A percentile compares a stretch with the other conserved stretches of the same genome.
Evolutionary conservation across 169 alveolate genomes (phyloP).

Genomic region (Plasmodium fragile): DNA sequence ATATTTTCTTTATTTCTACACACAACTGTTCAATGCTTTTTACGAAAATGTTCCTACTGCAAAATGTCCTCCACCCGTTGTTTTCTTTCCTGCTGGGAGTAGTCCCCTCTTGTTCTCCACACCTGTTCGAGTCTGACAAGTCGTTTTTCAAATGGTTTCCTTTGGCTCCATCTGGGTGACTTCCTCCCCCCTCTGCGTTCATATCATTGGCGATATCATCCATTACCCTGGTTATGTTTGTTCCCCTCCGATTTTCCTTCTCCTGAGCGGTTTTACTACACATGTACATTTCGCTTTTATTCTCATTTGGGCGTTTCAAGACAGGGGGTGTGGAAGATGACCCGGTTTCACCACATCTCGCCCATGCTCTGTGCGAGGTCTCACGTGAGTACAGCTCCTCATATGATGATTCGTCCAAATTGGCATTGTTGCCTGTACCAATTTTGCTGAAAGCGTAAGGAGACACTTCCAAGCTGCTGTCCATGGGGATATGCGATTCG

Average conservation of each 20-base stretch:
- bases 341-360: background rate
- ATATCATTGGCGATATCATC: background rate
- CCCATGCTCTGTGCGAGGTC: background rate
- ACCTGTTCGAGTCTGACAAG: background rate
- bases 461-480: background rate
- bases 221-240: background rate
- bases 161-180: background rate
- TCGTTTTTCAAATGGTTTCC: background rate
- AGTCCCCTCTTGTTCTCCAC: constrained; percentile 1
- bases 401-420: background rate
- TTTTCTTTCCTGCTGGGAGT: background rate
- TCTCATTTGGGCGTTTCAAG: background rate
- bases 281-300: background rate
- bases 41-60: constrained; percentile 4
- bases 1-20: constrained; percentile 23
- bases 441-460: background rate
- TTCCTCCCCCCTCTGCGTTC: background rate
- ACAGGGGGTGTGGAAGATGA: background rate
- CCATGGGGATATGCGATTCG: background rate
- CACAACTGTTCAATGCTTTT: constrained; percentile 37
- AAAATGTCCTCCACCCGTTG: constrained; percentile 5
- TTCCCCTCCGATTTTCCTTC: background rate
- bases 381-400: background rate
- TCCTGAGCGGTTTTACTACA: background rate
- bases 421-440: background rate